Evolutionary conservation across 805 yeast genomes (phyloP).

Genomic region (Yarrowia phangngaensis): DNA sequence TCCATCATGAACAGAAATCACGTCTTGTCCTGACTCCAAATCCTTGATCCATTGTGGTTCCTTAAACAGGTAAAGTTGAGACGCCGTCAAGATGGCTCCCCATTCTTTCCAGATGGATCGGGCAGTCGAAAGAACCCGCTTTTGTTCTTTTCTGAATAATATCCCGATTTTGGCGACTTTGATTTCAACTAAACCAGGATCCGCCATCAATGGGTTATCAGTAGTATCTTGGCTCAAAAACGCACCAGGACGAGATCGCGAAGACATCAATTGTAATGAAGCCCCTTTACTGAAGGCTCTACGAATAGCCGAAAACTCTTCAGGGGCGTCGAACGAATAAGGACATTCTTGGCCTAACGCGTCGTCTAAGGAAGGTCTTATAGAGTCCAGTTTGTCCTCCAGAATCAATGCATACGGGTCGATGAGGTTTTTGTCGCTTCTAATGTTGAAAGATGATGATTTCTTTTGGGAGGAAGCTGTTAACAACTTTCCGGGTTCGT

Average conservation of each 20-base stretch:
- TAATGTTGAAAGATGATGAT: slow-evolving; percentile 30
- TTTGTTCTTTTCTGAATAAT: slow-evolving; percentile 39
- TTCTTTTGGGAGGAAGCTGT: slow-evolving; percentile 16
- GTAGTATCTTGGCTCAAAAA: slow-evolving; percentile 34
- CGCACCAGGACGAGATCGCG: slow-evolving; percentile 42
- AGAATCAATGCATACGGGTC: slow-evolving; percentile 42
- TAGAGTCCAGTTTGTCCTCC: slow-evolving; percentile 37
- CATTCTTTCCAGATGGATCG: slow-evolving; percentile 41
- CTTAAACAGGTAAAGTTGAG: slow-evolving; percentile 43
- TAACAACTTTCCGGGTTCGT: slow-evolving; percentile 31
- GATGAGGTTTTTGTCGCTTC: slow-evolving; percentile 33
- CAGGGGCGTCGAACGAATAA: slow-evolving; percentile 33
- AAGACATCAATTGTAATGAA: slow-evolving; percentile 40
- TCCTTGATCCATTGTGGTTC: slow-evolving; percentile 40
- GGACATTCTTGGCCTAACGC: slow-evolving; percentile 36
- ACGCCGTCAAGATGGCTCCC: slow-evolving; percentile 44
- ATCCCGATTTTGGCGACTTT: slow-evolving; percentile 43
- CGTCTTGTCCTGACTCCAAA: slow-evolving; percentile 23
- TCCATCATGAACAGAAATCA: slow-evolving; percentile 40
- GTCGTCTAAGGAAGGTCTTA: slow-evolving; percentile 38
- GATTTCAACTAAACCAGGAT: slow-evolving; percentile 42
- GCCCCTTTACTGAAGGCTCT: slow-evolving; percentile 37
- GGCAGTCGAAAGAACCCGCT: slow-evolving; percentile 35
- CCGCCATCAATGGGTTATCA: slow-evolving; percentile 33
- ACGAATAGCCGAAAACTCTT: slow-evolving; percentile 34